These are phyloP conservation scores for Monosporascus sp. DNA, from an alignment of 2,329 filamentous ascomycete species.

Conservation along the genomic window DNA sequence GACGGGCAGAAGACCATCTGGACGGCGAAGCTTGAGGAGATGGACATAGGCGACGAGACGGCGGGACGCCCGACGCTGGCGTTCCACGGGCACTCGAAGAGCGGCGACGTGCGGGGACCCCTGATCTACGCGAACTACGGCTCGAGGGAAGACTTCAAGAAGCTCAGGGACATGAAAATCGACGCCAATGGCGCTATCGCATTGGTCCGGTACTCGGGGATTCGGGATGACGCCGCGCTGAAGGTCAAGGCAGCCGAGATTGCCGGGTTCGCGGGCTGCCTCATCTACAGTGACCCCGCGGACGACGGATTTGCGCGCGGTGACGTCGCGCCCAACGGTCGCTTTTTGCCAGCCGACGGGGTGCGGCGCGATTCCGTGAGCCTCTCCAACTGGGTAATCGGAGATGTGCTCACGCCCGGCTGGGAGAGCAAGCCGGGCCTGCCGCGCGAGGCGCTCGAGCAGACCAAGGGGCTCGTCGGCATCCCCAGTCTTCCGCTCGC, in stretches of 20 bases:
- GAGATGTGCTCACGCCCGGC: conserved; percentile 88
- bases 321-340: conserved; percentile 67
- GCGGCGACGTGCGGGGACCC: conserved; percentile 79
- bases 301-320: conserved; percentile 78
- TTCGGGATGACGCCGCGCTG: conserved; percentile 64
- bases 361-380: conserved; percentile 80
- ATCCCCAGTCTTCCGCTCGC: conserved; percentile 89
- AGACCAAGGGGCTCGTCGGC: conserved; percentile 66
- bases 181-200: conserved; percentile 75
- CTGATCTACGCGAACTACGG: conserved; percentile 93
- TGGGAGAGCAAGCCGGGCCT: conserved; percentile 66
- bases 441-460: conserved; percentile 61
- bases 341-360: conserved; percentile 73
- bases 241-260: conserved; percentile 89
- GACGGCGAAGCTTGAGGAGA: conserved; percentile 81
- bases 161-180: conserved; percentile 64
- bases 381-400: conserved; percentile 75
- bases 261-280: conserved; percentile 78
- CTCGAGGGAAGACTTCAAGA: conserved; percentile 74
- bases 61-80: conserved; percentile 64
- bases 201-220: conserved; percentile 74
- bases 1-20: conserved; percentile 59
- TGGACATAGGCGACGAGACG: conserved; percentile 58
- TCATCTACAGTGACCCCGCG: conserved; percentile 87
- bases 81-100: conserved; percentile 86